Evolutionary conservation across 345 rosid species (phyloP), one percentile per base, ranked within the genome.

Genomic region (Raphanus sativus): DNA sequence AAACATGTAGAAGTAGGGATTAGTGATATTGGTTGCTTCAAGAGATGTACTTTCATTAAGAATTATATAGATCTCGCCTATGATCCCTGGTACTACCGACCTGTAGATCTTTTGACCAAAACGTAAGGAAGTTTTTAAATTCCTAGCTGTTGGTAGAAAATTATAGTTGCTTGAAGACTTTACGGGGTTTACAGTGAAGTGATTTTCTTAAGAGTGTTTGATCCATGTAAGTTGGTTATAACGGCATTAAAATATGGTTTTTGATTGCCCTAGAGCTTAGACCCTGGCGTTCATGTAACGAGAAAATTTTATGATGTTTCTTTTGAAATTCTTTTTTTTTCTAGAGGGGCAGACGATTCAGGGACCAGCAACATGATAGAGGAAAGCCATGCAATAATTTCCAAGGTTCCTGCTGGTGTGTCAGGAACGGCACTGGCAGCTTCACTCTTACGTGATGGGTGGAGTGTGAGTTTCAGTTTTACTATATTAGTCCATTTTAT

Each of bases 351-450:
- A 65, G 85, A 58, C 42, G 67, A 80, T 15, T 66, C 65, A 75
- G 87, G 83, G 81, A 67, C 79, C 75, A 74, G 75, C 77, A 86
- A 75, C 65, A 62, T 65, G 65, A 78, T 70, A 75, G 95, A 86
- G 81, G 90, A 81, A 77, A 77, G 81, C 80, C 82, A 17, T 26
- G 55, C 50, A 29, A 66, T 86, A 79, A 84, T 92, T 71, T 88
- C 97, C 10, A 90, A 81, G 86, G 84, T 94, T 71, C 98, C 98
- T 24, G 84, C 67, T 45, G 97, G 95, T 81, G 91, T 94, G 73
- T 94, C 97, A 50, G 98, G 97, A 84, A 94, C 97, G 40, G 93
- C 97, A 25, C 76, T 94, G 75, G 98, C 98, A 29, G 97, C 98
- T 77, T 92, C 95, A 55, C 86, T 94, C 81, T 84, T 94, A 77